Base-by-base conservation (phyloP, 768 basidiomycete species). In the Multifurca ochricompacta region DNA sequence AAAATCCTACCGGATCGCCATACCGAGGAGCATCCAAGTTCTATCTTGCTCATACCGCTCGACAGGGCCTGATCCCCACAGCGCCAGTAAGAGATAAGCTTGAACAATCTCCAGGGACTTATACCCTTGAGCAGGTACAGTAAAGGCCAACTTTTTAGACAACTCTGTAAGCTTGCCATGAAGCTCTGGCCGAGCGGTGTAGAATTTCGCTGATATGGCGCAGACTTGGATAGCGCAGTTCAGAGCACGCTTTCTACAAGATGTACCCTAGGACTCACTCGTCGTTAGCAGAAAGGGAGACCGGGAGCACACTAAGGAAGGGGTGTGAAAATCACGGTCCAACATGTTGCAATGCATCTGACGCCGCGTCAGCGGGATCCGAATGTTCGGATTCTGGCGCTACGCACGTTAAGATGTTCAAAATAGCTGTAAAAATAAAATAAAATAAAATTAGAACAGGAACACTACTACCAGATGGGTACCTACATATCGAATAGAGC, bases 1-100 rank as follows among this genome's bases (percentile, higher is more conserved):
- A 10, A 28, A 41, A 40, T 72, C 80, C 46, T 55, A 83, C 85
- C 87, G 76, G 59, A 86, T 87, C 6, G 78, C 85, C 85, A 93
- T 90, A 31, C 92, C 92, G 23, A 97, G 71, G 14, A 89, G 71
- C 60, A 91, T 66, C 91, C 92, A 98, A 0, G 94, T 97, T 62
- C 86, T 83, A 69, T 99, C 95, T 63, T 95, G 91, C 66, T 99
- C 95, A 64, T 91, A 99, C 7, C 93, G 81, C 68, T 98, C 93
- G 19, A 93, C 92, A 4, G 94, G 93, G 19, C 93, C 93, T 61
- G 91, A 85, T 6, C 93, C 91, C 86, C 91, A 98, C 13, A 91
- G 69, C 2, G 86, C 76, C 48, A 97, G 81, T 8, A 99, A 74
- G 18, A 97, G 72, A 68, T 96, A 99, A 0, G 92, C 95, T 66